Evolutionary conservation across 768 basidiomycete species (phyloP).

Genomic region (Gymnopilus junonius): DNA sequence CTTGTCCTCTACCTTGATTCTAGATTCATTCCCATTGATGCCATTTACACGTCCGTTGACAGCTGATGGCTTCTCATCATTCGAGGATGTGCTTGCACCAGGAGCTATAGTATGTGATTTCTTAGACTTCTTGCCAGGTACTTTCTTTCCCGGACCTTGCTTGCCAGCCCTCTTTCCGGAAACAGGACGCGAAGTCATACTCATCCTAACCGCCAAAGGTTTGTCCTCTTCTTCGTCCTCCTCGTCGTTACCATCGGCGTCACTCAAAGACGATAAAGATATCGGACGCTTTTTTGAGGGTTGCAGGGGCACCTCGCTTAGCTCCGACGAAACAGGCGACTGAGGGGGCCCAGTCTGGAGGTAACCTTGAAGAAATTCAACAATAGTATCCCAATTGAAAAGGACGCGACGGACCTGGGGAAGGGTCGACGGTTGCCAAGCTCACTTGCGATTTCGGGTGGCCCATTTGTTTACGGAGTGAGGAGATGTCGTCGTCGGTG

Average conservation of each 20-base stretch:
- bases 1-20: slow-evolving; percentile 76
- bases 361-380: slow-evolving; percentile 27
- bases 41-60: slow-evolving; percentile 48
- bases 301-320: slow-evolving; percentile 52
- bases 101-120: slow-evolving; percentile 60
- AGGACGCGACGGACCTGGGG: slow-evolving; percentile 49
- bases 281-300: slow-evolving; percentile 56
- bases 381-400: not conserved
- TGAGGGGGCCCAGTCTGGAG: slow-evolving; percentile 38
- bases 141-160: slow-evolving; percentile 58
- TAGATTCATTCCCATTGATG: slow-evolving; percentile 48
- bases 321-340: slow-evolving; percentile 53
- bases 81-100: slow-evolving; percentile 40
- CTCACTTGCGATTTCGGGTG: slow-evolving; percentile 54
- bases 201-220: slow-evolving; percentile 57
- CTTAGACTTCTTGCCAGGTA: slow-evolving; percentile 59
- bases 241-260: slow-evolving; percentile 48
- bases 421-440: slow-evolving; percentile 46
- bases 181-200: slow-evolving; percentile 26
- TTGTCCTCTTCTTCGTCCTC: slow-evolving; percentile 60
- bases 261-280: slow-evolving; percentile 58
- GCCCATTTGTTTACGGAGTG: slow-evolving; percentile 73
- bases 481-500: slow-evolving; percentile 68
- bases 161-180: slow-evolving; percentile 54
- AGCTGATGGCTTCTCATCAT: slow-evolving; percentile 28